Evolutionary conservation across 768 basidiomycete genomes (phyloP), one percentile per base, ranked within the genome.

Genomic region (Russula olivacea): DNA sequence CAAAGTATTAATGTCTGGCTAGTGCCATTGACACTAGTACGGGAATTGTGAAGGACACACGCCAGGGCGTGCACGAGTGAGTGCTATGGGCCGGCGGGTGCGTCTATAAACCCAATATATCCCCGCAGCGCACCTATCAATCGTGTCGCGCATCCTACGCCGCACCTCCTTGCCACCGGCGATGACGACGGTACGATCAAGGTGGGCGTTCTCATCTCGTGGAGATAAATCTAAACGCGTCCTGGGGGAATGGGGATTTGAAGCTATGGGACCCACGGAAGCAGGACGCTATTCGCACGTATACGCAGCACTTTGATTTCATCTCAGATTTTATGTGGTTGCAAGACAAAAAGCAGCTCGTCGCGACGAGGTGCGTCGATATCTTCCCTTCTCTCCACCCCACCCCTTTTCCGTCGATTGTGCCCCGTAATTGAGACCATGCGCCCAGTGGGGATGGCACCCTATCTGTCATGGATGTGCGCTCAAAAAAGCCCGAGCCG

Each of bases 121-220:
- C 45, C 28, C 69, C 7, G 45, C 43, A 94, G 91, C 59, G 82
- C 85, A 28, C 83, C 94, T 10, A 88, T 98, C 65, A 97, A 96
- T 72, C 89, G 94, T 63, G 82, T 97, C 40, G 86, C 86, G 68
- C 78, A 79, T 66, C 74, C 92, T 48, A 80, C 83, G 67, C 83
- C 87, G 5, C 83, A 89, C 73, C 74, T 93, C 60, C 72, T 96
- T 17, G 84, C 85, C 21, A 93, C 91, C 8, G 95, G 95, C 19
- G 95, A 97, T 72, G 95, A 98, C 71, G 93, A 95, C 58, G 95
- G 95, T 38, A 85, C 93, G 25, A 85, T 98, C 73, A 96, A 96
- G 81, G 93, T 91, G 55, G 32, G 65, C 45, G 12, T 36, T 36
- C 36, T 36, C 52, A 52, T 30, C 36, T 61, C 49, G 58, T 21